Evolutionary conservation across 2,329 filamentous ascomycete genomes (phyloP).

Genomic region (Apiospora aurea): DNA sequence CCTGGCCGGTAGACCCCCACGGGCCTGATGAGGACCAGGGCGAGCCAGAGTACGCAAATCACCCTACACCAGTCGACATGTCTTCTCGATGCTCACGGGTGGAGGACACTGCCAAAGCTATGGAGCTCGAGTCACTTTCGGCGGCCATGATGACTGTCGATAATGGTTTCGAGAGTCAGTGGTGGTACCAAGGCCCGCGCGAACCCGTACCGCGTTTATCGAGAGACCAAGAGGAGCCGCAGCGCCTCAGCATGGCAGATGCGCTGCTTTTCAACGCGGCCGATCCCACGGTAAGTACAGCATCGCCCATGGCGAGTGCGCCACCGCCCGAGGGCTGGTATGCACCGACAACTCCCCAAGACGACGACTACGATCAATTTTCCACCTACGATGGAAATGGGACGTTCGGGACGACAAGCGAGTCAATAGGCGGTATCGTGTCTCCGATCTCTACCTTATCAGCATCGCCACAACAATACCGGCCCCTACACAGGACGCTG

Average conservation of each 20-base stretch:
- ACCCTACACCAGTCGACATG: conserved; percentile 36
- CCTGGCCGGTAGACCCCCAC: conserved; percentile 43
- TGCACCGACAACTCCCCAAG: conserved; percentile 1
- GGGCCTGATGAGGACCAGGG: conserved; percentile 36
- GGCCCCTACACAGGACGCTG: conserved; percentile 8
- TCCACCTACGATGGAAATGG: background rate
- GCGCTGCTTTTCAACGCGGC: conserved; percentile 36
- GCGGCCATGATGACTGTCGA: conserved; percentile 64
- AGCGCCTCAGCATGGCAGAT: conserved; percentile 34
- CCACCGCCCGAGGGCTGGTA: conserved; percentile 30
- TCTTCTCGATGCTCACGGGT: conserved; percentile 33
- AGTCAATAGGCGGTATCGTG: background rate
- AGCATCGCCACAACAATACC: background rate
- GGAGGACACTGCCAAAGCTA: conserved; percentile 45
- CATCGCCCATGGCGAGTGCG: conserved; percentile 30
- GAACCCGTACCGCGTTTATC: conserved; percentile 37
- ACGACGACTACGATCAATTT: background rate
- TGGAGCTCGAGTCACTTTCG: conserved; percentile 57
- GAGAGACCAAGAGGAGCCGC: conserved; percentile 33
- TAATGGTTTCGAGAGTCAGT: conserved; percentile 65
- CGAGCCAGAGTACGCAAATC: conserved; percentile 32
- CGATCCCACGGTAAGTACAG: conserved; percentile 32
- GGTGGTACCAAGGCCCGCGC: conserved; percentile 59
- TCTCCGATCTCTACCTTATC: conserved; percentile 18
- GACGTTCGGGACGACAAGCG: background rate